These are phyloP conservation scores for Coniochaeta pulveracea DNA, from an alignment of 2,329 filamentous ascomycete species.

Conservation along the genomic window DNA sequence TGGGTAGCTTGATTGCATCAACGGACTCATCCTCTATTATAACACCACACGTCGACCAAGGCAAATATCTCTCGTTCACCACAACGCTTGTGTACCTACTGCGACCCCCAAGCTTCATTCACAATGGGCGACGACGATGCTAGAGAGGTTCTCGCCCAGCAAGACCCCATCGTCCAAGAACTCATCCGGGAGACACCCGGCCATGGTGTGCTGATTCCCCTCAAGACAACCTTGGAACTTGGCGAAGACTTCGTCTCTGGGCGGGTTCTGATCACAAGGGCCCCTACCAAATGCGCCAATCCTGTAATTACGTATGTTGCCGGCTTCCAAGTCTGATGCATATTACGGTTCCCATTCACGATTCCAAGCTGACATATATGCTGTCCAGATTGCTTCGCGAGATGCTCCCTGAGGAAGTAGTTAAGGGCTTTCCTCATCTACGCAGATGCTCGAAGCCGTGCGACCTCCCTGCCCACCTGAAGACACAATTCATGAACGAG, in stretches of 20 bases:
- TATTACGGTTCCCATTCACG: neutral
- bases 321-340: too few relatives aligned
- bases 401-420: constrained; percentile 46
- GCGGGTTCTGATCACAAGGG: constrained; percentile 58
- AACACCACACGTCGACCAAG: too few relatives aligned
- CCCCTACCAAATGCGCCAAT: constrained; percentile 62
- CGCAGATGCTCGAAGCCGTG: constrained; percentile 64
- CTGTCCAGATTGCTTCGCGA: constrained; percentile 38
- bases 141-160: constrained; percentile 13
- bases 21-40: too few relatives aligned
- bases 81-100: too few relatives aligned
- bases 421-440: constrained; percentile 58
- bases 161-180: constrained; percentile 19
- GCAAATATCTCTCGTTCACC: too few relatives aligned
- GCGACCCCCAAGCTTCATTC: neutral
- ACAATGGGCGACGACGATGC: constrained; percentile 11
- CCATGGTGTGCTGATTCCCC: constrained; percentile 43
- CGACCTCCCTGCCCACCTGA: constrained; percentile 56
- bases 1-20: too few relatives aligned
- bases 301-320: constrained; percentile 58
- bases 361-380: constrained; percentile 9
- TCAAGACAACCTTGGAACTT: constrained; percentile 55
- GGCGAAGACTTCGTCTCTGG: constrained; percentile 46
- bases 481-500: constrained; percentile 49
- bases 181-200: constrained; percentile 22